These are phyloP conservation scores for Kodamaea nitidulidarum DNA, from an alignment of 805 yeast genomes.

Conservation along the genomic window DNA sequence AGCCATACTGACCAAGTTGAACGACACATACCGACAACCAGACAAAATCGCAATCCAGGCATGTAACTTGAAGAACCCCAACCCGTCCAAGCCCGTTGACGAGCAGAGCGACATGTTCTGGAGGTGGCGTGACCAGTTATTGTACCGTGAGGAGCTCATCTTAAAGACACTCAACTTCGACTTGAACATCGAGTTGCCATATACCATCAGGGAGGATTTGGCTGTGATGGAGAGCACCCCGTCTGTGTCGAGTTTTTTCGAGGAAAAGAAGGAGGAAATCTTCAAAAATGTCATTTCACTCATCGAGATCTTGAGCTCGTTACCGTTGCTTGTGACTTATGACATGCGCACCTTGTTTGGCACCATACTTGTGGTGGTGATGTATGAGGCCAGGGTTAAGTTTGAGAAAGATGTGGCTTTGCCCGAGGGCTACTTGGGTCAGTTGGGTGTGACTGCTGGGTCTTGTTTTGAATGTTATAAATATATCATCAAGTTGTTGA, in stretches of 20 bases:
- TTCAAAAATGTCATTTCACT: conserved; percentile 29
- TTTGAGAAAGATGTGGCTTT: conserved; percentile 15
- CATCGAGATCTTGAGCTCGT: conserved; percentile 35
- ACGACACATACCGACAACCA: conserved; percentile 41
- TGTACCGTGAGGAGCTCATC: conserved; percentile 41
- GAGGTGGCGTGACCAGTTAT: conserved; percentile 43
- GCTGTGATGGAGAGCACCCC: conserved; percentile 10
- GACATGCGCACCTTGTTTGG: conserved; percentile 32
- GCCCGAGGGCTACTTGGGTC: conserved; percentile 19
- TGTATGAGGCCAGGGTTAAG: conserved; percentile 20
- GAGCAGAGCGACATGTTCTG: conserved; percentile 40
- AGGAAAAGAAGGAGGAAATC: conserved; percentile 15
- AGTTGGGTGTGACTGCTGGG: conserved; percentile 14
- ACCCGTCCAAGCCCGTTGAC: conserved; percentile 24
- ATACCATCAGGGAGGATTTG: conserved; percentile 27
- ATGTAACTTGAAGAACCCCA: conserved; percentile 32
- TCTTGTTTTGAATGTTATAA: conserved; percentile 24
- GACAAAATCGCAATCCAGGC: conserved; percentile 40
- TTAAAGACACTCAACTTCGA: conserved; percentile 38
- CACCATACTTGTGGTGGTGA: conserved; percentile 19
- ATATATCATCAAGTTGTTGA: conserved; percentile 22
- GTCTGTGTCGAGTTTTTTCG: conserved; percentile 4
- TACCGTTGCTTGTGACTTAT: conserved; percentile 36
- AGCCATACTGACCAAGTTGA: conserved; percentile 39
- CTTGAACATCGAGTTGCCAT: conserved; percentile 37